Evolutionary conservation across 495 filamentous ascomycete species (phyloP), one percentile per base, ranked within the genome.

Genomic region (Hypoxylon rickii): DNA sequence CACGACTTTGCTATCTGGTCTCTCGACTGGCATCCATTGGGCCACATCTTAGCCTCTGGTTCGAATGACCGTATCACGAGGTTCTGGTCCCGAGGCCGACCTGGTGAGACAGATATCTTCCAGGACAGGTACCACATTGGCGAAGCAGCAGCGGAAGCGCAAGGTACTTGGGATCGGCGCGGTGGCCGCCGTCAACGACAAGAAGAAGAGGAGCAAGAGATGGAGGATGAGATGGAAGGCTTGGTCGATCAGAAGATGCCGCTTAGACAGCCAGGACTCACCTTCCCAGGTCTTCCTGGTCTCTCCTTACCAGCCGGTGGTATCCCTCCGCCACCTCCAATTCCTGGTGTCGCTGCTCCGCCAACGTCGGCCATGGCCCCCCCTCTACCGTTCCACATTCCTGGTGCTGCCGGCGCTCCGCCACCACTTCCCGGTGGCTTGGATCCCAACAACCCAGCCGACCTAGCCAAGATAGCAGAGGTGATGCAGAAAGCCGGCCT

Each of bases 1-100:
- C 94, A 98, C 63, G 90, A 92, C 32, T 92, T 90, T 60, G 87
- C 92, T 7, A 93, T 98, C 50, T 98, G 94, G 94, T 92, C 91
- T 3, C 78, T 98, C 17, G 91, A 96, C 76, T 98, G 94, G 89
- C 94, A 98, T 64, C 94, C 94, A 1, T 77, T 97, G 0, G 94
- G 94, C 16, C 94, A 98, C 64, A 93, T 98, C 53, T 80, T 98
- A 19, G 91, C 92, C n/a, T 96, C 94, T n/a, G 94, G 94, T 3
- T 96, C 93, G 2, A 98, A 98, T 69, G 94, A 98, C 71, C 87
- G 93, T 39, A 90, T 95, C 38, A 97, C 94, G 6, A 84, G 93
- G 26, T 98, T 98, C 76, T 98, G 94, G 94, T 89, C 90, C 11
- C 84, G 94, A 15, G 78, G 89, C 5, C 77, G 94, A 39, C 94